Conservation (phyloP, 768 basidiomycete genomes). For the Boletus vinaceobasis region DNA sequence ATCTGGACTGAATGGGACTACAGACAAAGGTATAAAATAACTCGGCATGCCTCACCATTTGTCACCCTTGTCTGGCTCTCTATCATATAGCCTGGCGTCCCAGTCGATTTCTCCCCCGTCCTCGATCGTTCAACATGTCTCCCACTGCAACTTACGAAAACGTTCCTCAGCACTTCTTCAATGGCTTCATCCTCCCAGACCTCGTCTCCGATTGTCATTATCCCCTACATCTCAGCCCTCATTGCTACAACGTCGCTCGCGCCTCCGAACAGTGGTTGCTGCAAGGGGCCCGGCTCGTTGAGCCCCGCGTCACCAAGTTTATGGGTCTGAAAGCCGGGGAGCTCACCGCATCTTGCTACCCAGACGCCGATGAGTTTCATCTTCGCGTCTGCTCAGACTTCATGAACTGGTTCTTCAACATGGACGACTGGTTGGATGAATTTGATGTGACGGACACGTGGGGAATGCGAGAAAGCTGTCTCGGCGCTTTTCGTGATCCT, state of each 20-base stretch:
- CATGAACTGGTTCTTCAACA: constrained; percentile 46
- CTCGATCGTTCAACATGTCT: constrained; percentile 17
- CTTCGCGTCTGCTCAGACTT: constrained; percentile 68
- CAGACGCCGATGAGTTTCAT: constrained; percentile 49
- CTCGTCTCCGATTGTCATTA: constrained; percentile 39
- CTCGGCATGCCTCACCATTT: constrained; percentile 19
- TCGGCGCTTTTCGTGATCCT: constrained; percentile 30
- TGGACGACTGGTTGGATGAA: constrained; percentile 43
- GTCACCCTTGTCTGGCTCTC: constrained; percentile 9
- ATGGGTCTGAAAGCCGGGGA: constrained; percentile 62
- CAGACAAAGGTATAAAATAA: constrained; percentile 26
- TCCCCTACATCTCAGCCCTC: constrained; percentile 32
- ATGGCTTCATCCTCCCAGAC: constrained; percentile 39
- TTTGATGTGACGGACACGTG: constrained; percentile 31
- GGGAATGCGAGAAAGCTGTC: constrained; percentile 31
- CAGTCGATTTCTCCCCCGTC: background rate
- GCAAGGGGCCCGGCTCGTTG: constrained; percentile 24
- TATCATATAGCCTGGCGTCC: constrained; percentile 13
- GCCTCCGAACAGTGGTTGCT: constrained; percentile 38
- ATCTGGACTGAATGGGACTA: background rate
- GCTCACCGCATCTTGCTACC: constrained; percentile 64
- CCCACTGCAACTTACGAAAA: constrained; percentile 23
- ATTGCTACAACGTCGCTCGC: constrained; percentile 35
- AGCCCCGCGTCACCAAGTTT: constrained; percentile 38
- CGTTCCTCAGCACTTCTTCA: constrained; percentile 2